Evolutionary conservation across 306 rosid genomes (phyloP), one percentile per base, ranked within the genome.

Genomic region (Crotalaria pallida): DNA sequence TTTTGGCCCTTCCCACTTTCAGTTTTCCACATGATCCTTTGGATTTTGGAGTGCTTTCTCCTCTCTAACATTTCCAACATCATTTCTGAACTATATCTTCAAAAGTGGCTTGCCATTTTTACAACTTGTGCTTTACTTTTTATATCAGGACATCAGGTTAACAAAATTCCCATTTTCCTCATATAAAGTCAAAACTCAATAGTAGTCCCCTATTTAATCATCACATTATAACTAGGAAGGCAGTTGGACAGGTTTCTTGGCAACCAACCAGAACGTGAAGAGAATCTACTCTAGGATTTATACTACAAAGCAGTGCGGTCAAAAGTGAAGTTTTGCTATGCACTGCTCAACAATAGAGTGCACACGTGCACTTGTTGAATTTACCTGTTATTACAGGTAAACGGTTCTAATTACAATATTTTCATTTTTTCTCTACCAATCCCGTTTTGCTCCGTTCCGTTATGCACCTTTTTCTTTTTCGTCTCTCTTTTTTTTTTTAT

Each of bases 191-290:
- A 82, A 67, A 57, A 36, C 36, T 31, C 2, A 58, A 13, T 49
- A 67, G 31, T 2, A 11, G 12, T 50, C 72, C 64, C 68, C n/a
- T n/a, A 34, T 73, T 80, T 73, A 78, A 74, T 56, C 43, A 43
- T 56, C 69, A 21, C 41, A 51, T 69, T 40, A 12, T 6, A 73
- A 59, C 24, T 52, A 29, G 34, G 72, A 64, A 16, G 56, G n/a
- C 22, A 72, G 16, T 18, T 21, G 41, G 64, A 64, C 24, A 62
- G 8, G 5, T 58, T 66, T 52, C 16, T 10, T 29, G 23, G 22
- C 24, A 62, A 34, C 52, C 65, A 40, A 56, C 45, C 75, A 33
- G 16, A 62, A 75, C 57, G 26, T 5, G 60, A 31, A 65, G 65
- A n/a, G 29, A 70, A 59, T 48, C 27, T 44, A 50, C 57, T 62